Base-by-base conservation (phyloP, 768 basidiomycete genomes). In the Udeniomyces megalosporus region DNA sequence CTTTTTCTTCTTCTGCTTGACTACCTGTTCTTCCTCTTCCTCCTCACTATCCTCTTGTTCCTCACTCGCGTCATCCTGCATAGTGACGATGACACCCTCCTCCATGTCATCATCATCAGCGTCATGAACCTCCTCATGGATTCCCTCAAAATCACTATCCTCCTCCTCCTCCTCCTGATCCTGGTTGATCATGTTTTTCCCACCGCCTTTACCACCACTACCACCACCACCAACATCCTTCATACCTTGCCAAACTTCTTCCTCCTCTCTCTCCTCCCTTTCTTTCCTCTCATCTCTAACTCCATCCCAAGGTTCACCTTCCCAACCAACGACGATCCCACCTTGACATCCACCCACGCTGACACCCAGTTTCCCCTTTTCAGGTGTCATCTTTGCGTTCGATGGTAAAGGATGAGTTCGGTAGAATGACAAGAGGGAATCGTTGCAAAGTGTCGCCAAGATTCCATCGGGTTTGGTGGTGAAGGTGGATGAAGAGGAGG, bases 181-280 rank as follows among this genome's bases (percentile, higher is more conserved):
- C 50, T n/a, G 51, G 49, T 7, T n/a, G n/a, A n/a, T n/a, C n/a
- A n/a, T n/a, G n/a, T n/a, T n/a, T 22, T 7, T 15, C 26, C 55
- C 7, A 38, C 55, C 12, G 2, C 45, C 31, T 15, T 34, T 20
- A 29, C n/a, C n/a, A n/a, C n/a, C n/a, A n/a, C n/a, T n/a, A n/a
- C n/a, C n/a, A n/a, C n/a, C n/a, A n/a, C 47, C 47, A 24, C 35
- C 44, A 7, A 31, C 29, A 24, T 45, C 14, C 3, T 49, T 75
- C 81, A 88, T 81, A 28, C 74, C 75, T 60, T 82, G 77, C 86
- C 86, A 88, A 32, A 86, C 70, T 42, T 82, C 82, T 11, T 83
- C 83, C 15, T 78, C 81, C 15, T 77, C 79, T 11, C 72, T 72
- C 0, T 72, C 71, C 47, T 68, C 70, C 63, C 66, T 24, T 69